Evolutionary conservation across 352 stramenopile genomes (phyloP), one percentile per base, ranked within the genome.

Genomic region (Pythium scleroteichum): DNA sequence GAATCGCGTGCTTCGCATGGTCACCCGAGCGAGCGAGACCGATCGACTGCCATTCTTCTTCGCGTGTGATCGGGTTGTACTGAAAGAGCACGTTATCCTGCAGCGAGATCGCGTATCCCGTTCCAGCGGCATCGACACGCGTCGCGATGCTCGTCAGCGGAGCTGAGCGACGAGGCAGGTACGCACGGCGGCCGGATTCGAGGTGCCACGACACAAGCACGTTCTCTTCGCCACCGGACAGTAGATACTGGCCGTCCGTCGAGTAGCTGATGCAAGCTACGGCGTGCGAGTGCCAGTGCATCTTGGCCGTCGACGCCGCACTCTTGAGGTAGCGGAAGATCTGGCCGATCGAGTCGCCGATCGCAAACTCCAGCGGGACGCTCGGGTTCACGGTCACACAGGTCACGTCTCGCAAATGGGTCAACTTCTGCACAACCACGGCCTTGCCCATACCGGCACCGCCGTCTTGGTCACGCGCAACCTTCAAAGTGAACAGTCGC

Each of bases 151-250:
- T 60, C 13, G 72, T 63, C 8, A 96, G 57, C 0, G 82, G 42
- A 10, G 84, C 81, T 52, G 84, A 82, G 8, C 90, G 80, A 58
- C 88, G 87, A 9, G 88, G 88, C 46, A 95, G 47, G 62, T 95
- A 94, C 5, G 81, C 68, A 9, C 82, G 79, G 19, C 78, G 79
- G 17, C 87, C 86, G 2, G 85, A 80, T 56, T 89, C 84, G 17
- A 96, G 45, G 27, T 97, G 83, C 87, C 88, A 97, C 32, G 85
- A 83, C 19, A 97, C 84, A 19, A 97, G 59, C 48, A 96, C 87
- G 59, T 81, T 88, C 61, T 97, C 88, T 33, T 97, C 81, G 42
- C 88, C 88, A 9, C 88, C 88, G 0, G 84, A 95, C 12, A 95
- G 42, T 17, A 97, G 55, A 53, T 84, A 92, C 27, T 85, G 75